These are phyloP conservation scores for Fomitopsis pinicola DNA, from an alignment of 1,284 basidiomycete genomes.

Conservation along the genomic window DNA sequence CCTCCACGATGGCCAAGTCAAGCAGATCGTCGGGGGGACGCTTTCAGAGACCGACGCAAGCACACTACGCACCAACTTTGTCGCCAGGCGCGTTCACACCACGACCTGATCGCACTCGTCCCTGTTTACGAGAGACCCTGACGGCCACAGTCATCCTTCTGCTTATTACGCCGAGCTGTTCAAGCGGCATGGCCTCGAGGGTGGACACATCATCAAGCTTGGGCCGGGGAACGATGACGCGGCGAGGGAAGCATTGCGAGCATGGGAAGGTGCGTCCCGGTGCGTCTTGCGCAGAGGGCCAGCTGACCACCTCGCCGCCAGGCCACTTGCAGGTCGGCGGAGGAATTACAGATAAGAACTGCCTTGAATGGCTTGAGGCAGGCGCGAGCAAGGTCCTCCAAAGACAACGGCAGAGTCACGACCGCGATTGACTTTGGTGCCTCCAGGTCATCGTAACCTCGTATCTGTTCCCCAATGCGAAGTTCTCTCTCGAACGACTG, in stretches of 20 bases:
- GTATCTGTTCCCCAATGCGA: slow-evolving; percentile 83
- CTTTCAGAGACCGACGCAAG: slow-evolving; percentile 65
- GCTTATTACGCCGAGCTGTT: slow-evolving; percentile 84
- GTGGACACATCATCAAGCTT: slow-evolving; percentile 97
- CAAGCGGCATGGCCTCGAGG: slow-evolving; percentile 60
- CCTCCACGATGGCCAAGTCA: slow-evolving; percentile 91
- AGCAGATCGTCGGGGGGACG: slow-evolving; percentile 98
- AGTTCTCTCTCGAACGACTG: slow-evolving; percentile 77
- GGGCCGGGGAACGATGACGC: slow-evolving; percentile 88
- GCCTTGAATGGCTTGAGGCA: slow-evolving; percentile 78
- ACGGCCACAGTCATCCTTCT: slow-evolving; percentile 66
- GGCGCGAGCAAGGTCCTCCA: slow-evolving; percentile 85
- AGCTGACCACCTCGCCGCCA: slow-evolving; percentile 18
- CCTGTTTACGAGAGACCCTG: background rate
- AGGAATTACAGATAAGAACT: slow-evolving; percentile 84
- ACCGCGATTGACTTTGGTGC: background rate
- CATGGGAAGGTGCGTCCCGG: slow-evolving; percentile 70
- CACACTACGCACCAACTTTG: slow-evolving; percentile 86
- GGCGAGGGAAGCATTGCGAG: slow-evolving; percentile 74
- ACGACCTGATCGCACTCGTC: slow-evolving; percentile 2
- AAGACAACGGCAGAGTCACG: background rate
- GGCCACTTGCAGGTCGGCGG: slow-evolving; percentile 90
- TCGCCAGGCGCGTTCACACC: slow-evolving; percentile 65
- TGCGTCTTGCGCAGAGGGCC: background rate
- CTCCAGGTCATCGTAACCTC: slow-evolving; percentile 93